Evolutionary conservation across 805 yeast species (phyloP).

Genomic region (Wickerhamiella parazyma): DNA sequence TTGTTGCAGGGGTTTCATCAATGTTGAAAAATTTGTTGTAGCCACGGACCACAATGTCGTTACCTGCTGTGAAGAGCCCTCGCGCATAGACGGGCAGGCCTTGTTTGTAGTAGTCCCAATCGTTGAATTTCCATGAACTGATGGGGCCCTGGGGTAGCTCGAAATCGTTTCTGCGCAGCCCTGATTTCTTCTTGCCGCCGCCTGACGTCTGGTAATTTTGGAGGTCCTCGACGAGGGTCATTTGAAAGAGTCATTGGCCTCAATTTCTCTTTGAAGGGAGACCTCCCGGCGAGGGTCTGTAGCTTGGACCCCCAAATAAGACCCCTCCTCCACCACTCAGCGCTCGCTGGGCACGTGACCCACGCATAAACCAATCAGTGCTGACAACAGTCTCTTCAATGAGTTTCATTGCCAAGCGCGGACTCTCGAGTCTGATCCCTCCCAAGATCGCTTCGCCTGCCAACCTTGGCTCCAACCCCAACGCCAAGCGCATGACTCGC

Average conservation of each 20-base stretch:
- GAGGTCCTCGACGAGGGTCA: neutral
- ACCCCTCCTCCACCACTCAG: neutral
- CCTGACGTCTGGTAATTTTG: neutral
- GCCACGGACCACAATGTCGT: constrained; percentile 60
- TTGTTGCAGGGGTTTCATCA: constrained; percentile 46
- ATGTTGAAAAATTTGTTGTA: constrained; percentile 89
- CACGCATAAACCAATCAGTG: constrained; percentile 6
- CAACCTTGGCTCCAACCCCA: constrained; percentile 89
- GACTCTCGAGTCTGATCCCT: constrained; percentile 89
- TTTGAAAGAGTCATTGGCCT: neutral
- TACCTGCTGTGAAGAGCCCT: constrained; percentile 54
- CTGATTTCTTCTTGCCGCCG: constrained; percentile 12
- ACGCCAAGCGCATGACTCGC: constrained; percentile 91
- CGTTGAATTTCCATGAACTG: constrained; percentile 68
- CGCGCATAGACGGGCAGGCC: constrained; percentile 63
- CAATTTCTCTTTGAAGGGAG: too few relatives aligned
- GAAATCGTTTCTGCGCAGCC: constrained; percentile 17
- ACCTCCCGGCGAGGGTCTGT: too few relatives aligned
- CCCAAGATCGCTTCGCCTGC: constrained; percentile 96
- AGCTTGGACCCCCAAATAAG: neutral
- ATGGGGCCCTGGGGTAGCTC: constrained; percentile 21
- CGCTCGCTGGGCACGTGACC: neutral
- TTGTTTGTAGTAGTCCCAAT: constrained; percentile 64
- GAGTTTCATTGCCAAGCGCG: constrained; percentile 85
- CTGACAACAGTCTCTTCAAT: constrained; percentile 25